Percentiles rank a stretch among this genome's conserved stretches.
These are phyloP conservation scores for Tulasnella sp. DNA, from an alignment of 768 basidiomycete genomes.

Conservation along the genomic window DNA sequence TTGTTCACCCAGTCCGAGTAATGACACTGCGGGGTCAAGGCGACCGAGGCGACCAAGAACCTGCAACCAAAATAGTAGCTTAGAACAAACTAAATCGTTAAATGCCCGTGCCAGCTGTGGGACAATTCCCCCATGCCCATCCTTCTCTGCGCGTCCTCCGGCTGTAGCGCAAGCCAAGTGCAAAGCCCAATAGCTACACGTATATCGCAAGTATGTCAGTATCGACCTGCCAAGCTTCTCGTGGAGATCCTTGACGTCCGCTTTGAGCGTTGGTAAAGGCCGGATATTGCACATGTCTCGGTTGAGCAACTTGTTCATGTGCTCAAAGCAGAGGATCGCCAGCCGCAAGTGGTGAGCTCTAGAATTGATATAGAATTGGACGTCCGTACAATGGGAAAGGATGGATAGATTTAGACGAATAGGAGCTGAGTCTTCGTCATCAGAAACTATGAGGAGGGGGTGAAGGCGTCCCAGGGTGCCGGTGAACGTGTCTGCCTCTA, in stretches of 20 bases:
- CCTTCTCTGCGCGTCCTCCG: too few relatives aligned
- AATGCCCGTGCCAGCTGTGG: neutral
- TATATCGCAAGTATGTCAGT: neutral
- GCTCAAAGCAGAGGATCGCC: neutral
- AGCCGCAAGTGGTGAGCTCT: neutral
- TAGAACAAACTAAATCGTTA: neutral
- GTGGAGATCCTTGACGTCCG: neutral
- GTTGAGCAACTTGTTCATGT: neutral
- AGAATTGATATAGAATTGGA: neutral
- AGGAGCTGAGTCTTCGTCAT: neutral
- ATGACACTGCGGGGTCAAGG: neutral
- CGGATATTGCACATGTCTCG: neutral
- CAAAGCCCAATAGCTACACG: neutral
- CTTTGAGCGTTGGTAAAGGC: neutral
- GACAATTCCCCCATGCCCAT: too few relatives aligned
- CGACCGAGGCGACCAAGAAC: neutral
- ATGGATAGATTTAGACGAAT: constrained; percentile 7
- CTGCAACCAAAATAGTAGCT: constrained; percentile 7
- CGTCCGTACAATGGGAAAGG: neutral
- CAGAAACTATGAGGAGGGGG: constrained; percentile 4
- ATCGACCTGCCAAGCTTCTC: neutral
- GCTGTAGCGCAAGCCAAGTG: neutral
- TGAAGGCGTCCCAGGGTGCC: neutral
- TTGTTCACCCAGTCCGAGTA: neutral
- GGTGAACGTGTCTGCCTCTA: neutral